Evolutionary conservation across 495 filamentous ascomycete genomes (phyloP).

Genomic region (Penicillium maclennaniae): DNA sequence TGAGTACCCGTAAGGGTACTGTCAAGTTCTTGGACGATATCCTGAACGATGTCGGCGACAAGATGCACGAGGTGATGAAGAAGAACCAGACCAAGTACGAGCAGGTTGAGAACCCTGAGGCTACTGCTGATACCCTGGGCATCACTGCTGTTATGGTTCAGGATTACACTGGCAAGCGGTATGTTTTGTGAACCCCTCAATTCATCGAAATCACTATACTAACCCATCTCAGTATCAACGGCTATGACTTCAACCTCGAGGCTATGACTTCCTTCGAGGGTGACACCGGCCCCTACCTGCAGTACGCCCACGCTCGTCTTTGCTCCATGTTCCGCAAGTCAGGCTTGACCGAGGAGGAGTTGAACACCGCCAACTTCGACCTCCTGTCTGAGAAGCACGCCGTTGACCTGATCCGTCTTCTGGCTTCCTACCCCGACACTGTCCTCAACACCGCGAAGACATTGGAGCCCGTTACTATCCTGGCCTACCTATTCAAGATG

Average conservation of each 20-base stretch:
- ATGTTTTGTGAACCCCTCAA: constrained; percentile 14
- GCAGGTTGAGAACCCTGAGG: constrained; percentile 58
- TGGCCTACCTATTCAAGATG: constrained; percentile 86
- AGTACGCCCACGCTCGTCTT: constrained; percentile 66
- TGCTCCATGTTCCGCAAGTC: constrained; percentile 59
- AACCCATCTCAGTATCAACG: constrained; percentile 50
- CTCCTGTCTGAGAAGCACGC: constrained; percentile 56
- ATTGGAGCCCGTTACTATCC: constrained; percentile 62
- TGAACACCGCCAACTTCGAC: constrained; percentile 51
- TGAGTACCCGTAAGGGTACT: constrained; percentile 66
- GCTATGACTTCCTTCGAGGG: constrained; percentile 68
- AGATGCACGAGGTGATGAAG: constrained; percentile 71
- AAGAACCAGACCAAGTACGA: constrained; percentile 61
- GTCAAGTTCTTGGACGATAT: constrained; percentile 71
- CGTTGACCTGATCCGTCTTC: constrained; percentile 53
- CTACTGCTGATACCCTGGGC: constrained; percentile 53
- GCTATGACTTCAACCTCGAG: constrained; percentile 65
- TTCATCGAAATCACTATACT: constrained; percentile 4
- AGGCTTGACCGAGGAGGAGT: constrained; percentile 37
- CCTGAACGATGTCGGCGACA: constrained; percentile 57
- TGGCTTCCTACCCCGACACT: constrained; percentile 63
- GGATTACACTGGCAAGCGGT: constrained; percentile 67
- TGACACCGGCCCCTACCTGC: constrained; percentile 67
- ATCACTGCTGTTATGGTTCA: constrained; percentile 71
- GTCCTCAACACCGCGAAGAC: constrained; percentile 59